Evolutionary conservation across 768 basidiomycete species (phyloP), one percentile per base, ranked within the genome.

Genomic region (Hericium coralloides): DNA sequence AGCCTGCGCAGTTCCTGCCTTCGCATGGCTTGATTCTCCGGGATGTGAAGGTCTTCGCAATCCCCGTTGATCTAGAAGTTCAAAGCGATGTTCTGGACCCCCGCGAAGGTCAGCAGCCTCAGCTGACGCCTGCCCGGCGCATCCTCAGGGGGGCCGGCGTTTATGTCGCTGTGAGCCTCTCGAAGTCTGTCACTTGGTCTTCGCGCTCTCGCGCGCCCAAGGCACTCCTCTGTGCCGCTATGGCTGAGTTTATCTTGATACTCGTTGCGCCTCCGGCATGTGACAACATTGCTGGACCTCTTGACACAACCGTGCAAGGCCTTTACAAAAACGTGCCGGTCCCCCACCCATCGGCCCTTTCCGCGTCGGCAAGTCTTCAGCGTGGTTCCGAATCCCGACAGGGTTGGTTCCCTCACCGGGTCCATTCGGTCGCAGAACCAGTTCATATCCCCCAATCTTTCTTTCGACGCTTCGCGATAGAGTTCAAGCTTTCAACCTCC

Each of bases 401-500:
- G 43, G 48, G 41, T 52, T 58, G 51, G 49, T 58, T 55, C 49
- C 53, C 60, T 39, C 55, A 52, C 55, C 26, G 38, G 41, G 39
- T 50, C 17, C 49, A 17, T 50, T 50, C 26, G 49, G 49, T 50
- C 49, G 39, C 49, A 47, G 52, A 36, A 12, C 47, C 38, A 20
- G 47, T 38, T 55, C 49, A 38, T 49, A 53, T 54, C 25, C 37
- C 55, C 55, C 55, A 48, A 53, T 57, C 39, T 41, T 53, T 49
- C 51, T 23, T 55, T 54, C 45, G 49, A 38, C 22, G 37, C 60
- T 62, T 61, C 61, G 47, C 59, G 45, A 60, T 57, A 54, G 38
- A 55, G 59, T 62, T 50, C 53, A 55, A 57, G 48, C 59, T 53
- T 53, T 55, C 48, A 37, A 52, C 49, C 55, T 61, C 38, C 60